phyloP scores from a whole-genome alignment of 306 rosid genomes.

The Dalbergia oliveri region DNA sequence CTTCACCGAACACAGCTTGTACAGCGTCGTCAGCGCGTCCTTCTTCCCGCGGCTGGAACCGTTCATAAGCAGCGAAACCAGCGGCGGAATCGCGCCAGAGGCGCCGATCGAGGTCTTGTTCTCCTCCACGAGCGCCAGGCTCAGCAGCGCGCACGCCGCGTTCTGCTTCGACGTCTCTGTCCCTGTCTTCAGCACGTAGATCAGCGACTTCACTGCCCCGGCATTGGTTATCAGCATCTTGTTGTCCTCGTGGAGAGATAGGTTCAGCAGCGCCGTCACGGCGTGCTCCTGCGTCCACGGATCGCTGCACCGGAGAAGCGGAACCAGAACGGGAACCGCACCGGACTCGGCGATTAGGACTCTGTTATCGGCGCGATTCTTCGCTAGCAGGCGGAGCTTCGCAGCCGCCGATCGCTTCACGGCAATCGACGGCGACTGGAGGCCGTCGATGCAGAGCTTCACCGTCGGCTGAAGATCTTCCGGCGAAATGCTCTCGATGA shows the following conservation, averaged over 20 bases:
- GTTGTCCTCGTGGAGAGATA: slow-evolving; percentile 84
- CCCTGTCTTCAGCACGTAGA: slow-evolving; percentile 90
- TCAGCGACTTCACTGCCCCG: slow-evolving; percentile 85
- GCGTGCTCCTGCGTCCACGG: slow-evolving; percentile 98
- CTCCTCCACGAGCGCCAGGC: slow-evolving; percentile 84
- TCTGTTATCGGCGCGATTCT: slow-evolving; percentile 88
- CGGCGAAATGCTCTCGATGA: slow-evolving; percentile 95
- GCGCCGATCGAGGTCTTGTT: slow-evolving; percentile 90
- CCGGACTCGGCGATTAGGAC: slow-evolving; percentile 90
- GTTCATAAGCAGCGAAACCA: slow-evolving; percentile 75
- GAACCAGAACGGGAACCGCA: slow-evolving; percentile 83
- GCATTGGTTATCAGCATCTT: slow-evolving; percentile 75
- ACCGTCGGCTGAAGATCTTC: slow-evolving; percentile 99
- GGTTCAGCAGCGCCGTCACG: slow-evolving; percentile 84
- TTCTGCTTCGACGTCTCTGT: slow-evolving; percentile 92
- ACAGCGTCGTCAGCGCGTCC: slow-evolving; percentile 86
- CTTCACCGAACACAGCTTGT: slow-evolving; percentile 84
- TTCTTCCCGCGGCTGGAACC: slow-evolving; percentile 89
- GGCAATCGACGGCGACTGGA: slow-evolving; percentile 73
- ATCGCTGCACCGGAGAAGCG: slow-evolving; percentile 91
- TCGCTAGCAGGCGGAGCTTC: slow-evolving; percentile 85
- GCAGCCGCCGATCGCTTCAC: slow-evolving; percentile 97
- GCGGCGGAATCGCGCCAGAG: slow-evolving; percentile 86
- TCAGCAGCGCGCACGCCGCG: slow-evolving; percentile 92
- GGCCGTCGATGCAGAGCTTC: slow-evolving; percentile 89